Conservation (phyloP, 1,284 basidiomycete species). For the Austroboletus rostrupii region DNA sequence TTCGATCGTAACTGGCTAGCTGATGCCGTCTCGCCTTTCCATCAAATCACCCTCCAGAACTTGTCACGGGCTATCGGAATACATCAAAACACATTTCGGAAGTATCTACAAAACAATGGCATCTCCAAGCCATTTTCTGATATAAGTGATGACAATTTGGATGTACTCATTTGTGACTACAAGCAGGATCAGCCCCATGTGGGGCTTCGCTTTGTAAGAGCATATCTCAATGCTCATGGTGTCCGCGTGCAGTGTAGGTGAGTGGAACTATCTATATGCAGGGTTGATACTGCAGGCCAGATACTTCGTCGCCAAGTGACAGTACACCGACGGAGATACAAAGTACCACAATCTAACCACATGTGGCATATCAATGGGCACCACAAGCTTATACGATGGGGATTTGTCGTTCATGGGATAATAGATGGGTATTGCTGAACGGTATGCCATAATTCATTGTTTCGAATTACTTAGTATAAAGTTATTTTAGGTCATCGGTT, state of each 20-base stretch:
- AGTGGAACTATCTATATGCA: background rate
- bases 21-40: background rate
- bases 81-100: background rate
- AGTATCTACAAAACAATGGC: background rate
- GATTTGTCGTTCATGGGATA: slow-evolving; percentile 47
- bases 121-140: background rate
- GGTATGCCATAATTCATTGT: background rate
- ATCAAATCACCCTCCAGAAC: background rate
- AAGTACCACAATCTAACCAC: background rate
- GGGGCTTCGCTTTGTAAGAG: slow-evolving; percentile 1
- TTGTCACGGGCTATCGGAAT: background rate
- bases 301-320: slow-evolving; percentile 18
- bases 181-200: background rate
- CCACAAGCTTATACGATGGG: slow-evolving; percentile 48
- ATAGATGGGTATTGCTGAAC: slow-evolving; percentile 25
- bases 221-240: background rate
- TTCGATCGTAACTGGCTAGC: background rate
- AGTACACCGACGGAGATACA: slow-evolving; percentile 11
- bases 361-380: slow-evolving; percentile 48
- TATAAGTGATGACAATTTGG: background rate
- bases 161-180: slow-evolving; percentile 1
- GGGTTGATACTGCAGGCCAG: slow-evolving; percentile 15
- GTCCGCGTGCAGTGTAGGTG: background rate
- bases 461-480: background rate
- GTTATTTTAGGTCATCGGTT: background rate